Evolutionary conservation across 805 yeast species (phyloP), one percentile per base, ranked within the genome.

Genomic region (Metschnikowia arizonensis): DNA sequence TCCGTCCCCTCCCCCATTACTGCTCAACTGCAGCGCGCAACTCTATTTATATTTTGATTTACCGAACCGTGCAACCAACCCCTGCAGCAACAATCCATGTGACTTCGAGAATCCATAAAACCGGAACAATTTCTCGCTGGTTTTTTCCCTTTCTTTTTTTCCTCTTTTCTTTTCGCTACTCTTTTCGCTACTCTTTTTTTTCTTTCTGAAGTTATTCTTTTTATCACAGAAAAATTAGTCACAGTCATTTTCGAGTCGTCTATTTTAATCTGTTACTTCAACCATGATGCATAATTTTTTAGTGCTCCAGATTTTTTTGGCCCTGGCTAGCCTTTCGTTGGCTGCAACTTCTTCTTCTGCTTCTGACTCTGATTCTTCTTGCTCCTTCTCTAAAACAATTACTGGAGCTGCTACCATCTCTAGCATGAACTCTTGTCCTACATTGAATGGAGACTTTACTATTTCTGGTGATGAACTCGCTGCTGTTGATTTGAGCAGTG

Each of bases 341-440:
- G 29, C 48, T 12, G 36, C 24, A 45, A 49, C 43, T 49, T n/a
- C n/a, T n/a, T n/a, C n/a, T n/a, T n/a, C n/a, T n/a, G n/a, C n/a
- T n/a, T n/a, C n/a, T n/a, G n/a, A n/a, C n/a, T n/a, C n/a, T n/a
- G n/a, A n/a, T n/a, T n/a, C n/a, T n/a, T n/a, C 60, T n/a, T 71
- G 76, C 55, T 68, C 74, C 11, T 65, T 65, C 48, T 63, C 67
- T 47, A 64, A 66, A 42, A 67, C 72, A 47, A 60, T 71, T 46
- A 61, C 70, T 19, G 72, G 64, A n/a, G 61, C 73, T 28, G 56
- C 69, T 34, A 72, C 64, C 21, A 54, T 68, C 29, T 47, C 61
- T 28, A 54, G 50, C 42, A 56, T 71, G 44, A 64, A 60, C 48
- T 50, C 73, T 9, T 71, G 76, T 55, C 64, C 69, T n/a, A 70